Conservation (phyloP, 2,329 filamentous ascomycete species). For the Curvularia eragrostidis region DNA sequence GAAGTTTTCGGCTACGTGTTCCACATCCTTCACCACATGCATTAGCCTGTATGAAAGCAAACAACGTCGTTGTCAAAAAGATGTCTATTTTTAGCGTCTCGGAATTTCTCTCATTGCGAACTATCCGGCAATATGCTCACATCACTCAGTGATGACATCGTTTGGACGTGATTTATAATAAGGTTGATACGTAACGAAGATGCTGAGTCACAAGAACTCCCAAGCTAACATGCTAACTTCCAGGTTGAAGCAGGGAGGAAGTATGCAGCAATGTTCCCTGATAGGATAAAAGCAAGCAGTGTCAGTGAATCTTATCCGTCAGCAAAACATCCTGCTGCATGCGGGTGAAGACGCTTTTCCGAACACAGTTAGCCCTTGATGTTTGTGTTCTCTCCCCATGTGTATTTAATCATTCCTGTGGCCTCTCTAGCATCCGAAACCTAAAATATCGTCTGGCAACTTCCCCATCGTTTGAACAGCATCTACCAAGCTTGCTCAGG, state of each 20-base stretch:
- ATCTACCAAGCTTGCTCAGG: not conserved
- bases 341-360: conserved; percentile 15
- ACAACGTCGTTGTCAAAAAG: not conserved
- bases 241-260: not conserved
- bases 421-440: not conserved
- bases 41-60: not conserved
- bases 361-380: conserved; percentile 8
- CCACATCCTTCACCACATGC: not conserved
- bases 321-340: not conserved
- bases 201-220: not conserved
- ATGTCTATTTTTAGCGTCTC: not conserved
- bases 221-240: not conserved
- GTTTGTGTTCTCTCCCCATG: not conserved
- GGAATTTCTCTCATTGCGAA: not conserved
- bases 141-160: not conserved
- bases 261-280: not conserved
- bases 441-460: not conserved
- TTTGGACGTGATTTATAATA: not conserved
- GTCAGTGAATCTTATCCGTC: not conserved
- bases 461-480: not conserved
- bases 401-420: conserved; percentile 3
- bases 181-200: not conserved
- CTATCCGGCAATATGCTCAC: not conserved
- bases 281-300: not conserved
- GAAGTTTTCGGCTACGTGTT: not conserved